These are phyloP conservation scores for Ochetophila trinervis DNA, from an alignment of 306 rosid species.

Conservation along the genomic window DNA sequence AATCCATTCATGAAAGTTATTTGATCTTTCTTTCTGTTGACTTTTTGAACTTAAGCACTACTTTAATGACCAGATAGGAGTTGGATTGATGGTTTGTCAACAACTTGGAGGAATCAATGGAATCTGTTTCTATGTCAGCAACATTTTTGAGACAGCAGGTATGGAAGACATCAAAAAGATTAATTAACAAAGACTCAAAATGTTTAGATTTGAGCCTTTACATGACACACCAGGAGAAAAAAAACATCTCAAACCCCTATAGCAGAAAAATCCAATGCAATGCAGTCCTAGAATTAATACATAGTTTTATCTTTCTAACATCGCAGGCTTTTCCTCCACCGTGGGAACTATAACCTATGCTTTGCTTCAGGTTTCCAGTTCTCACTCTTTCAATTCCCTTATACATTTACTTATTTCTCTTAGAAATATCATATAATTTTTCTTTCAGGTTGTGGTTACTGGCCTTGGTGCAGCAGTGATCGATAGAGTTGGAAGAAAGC, in stretches of 20 bases:
- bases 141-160: slow-evolving; percentile 87
- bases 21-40: neutral
- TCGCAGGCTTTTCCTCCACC: slow-evolving; percentile 62
- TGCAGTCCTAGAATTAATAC: slow-evolving; percentile 9
- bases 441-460: slow-evolving; percentile 59
- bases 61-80: slow-evolving; percentile 56
- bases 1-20: neutral
- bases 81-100: slow-evolving; percentile 88
- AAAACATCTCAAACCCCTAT: neutral
- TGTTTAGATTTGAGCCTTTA: neutral
- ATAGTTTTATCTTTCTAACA: neutral
- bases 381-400: slow-evolving; percentile 12
- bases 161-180: neutral
- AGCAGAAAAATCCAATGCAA: slow-evolving; percentile 13
- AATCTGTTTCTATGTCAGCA: slow-evolving; percentile 65
- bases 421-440: slow-evolving; percentile 10
- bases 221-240: neutral
- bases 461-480: slow-evolving; percentile 55
- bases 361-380: slow-evolving; percentile 56
- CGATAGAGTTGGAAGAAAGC: slow-evolving; percentile 83
- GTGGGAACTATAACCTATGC: slow-evolving; percentile 63
- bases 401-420: neutral
- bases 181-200: neutral
- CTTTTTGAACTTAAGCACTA: neutral
- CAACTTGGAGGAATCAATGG: slow-evolving; percentile 94